A percentile compares a stretch with the other conserved stretches of the same genome.
These are phyloP conservation scores for Fraxinus greggii DNA, from an alignment of 305 asterid species.

Conservation along the genomic window DNA sequence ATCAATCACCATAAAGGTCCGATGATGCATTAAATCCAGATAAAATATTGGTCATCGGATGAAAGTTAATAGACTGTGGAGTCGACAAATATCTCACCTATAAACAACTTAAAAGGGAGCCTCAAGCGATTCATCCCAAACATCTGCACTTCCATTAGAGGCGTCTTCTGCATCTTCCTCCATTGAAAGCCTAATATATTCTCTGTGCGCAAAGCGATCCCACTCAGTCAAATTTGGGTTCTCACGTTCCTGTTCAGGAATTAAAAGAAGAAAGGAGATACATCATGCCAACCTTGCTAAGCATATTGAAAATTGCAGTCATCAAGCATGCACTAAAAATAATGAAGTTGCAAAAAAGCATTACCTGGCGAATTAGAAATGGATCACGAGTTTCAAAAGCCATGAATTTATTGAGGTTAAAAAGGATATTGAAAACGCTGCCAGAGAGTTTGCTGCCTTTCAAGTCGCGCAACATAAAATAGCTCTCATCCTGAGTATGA, in stretches of 20 bases:
- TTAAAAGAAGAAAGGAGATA: constrained; percentile 11
- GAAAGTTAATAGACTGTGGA: constrained; percentile 8
- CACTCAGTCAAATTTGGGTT: constrained; percentile 95
- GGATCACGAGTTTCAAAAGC: constrained; percentile 99
- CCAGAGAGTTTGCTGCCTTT: constrained; percentile 87
- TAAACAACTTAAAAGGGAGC: constrained; percentile 77
- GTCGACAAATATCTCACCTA: constrained; percentile 40
- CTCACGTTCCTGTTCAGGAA: constrained; percentile 80
- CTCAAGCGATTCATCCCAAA: constrained; percentile 98
- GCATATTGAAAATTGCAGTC: constrained; percentile 13
- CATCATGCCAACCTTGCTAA: constrained; percentile 10
- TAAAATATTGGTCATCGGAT: background rate
- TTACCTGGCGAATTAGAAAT: constrained; percentile 95
- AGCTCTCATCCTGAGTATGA: constrained; percentile 78
- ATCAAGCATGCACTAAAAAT: constrained; percentile 9
- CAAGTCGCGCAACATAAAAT: constrained; percentile 66
- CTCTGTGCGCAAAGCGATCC: constrained; percentile 99
- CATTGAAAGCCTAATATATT: constrained; percentile 97
- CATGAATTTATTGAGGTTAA: constrained; percentile 98
- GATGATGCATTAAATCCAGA: background rate
- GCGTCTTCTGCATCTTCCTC: constrained; percentile 99
- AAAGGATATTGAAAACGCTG: constrained; percentile 85
- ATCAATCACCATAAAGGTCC: background rate
- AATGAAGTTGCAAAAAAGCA: background rate
- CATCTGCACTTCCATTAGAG: constrained; percentile 99